These are phyloP conservation scores for Neonectria faginata DNA, from an alignment of 2,329 filamentous ascomycete species.

Conservation along the genomic window DNA sequence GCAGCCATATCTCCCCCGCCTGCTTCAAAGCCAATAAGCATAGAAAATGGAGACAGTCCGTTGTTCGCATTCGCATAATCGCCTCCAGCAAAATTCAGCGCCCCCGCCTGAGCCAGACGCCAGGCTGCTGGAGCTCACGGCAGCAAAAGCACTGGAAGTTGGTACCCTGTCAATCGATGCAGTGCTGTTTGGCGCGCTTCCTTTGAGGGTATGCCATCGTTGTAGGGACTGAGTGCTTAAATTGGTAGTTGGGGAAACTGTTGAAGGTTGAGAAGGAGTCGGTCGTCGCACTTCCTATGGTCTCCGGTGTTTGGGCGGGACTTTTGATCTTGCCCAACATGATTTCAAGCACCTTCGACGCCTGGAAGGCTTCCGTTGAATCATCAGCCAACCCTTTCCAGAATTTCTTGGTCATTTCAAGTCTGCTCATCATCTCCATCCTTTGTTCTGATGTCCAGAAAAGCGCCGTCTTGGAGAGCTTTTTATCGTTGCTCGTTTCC, in stretches of 20 bases:
- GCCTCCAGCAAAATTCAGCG: background rate
- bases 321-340: constrained; percentile 81
- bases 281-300: background rate
- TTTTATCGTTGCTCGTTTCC: constrained; percentile 44
- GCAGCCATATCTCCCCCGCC: background rate
- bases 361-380: constrained; percentile 92
- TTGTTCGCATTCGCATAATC: background rate
- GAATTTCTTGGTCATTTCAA: constrained; percentile 80
- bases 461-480: background rate
- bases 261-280: background rate
- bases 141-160: background rate
- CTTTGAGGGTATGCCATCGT: background rate
- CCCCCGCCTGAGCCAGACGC: background rate
- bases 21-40: background rate
- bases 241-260: background rate
- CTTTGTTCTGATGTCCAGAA: constrained; percentile 69
- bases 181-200: background rate
- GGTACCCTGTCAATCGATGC: background rate
- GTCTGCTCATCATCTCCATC: constrained; percentile 78
- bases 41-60: background rate
- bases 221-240: background rate
- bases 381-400: constrained; percentile 82
- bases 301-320: constrained; percentile 22
- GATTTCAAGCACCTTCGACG: constrained; percentile 80
- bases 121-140: background rate